Conservation (phyloP, 139 green algal genomes). For the Chlamydomonas incerta region DNA sequence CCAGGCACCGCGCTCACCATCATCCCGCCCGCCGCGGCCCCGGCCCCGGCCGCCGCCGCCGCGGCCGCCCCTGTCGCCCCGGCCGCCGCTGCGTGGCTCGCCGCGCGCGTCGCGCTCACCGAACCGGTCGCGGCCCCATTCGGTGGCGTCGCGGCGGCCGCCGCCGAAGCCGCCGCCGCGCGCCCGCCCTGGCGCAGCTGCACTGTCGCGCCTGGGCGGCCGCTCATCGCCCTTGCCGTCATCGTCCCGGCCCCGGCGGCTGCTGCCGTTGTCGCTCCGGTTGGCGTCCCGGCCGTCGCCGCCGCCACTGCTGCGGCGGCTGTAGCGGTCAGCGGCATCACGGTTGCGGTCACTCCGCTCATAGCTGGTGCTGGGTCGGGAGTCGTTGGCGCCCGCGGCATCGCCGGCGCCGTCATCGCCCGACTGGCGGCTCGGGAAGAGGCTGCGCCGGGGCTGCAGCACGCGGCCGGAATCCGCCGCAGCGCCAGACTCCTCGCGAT, state of each 20-base stretch:
- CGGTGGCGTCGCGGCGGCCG: background rate
- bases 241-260: background rate
- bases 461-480: background rate
- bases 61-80: no score
- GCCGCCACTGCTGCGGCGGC: background rate
- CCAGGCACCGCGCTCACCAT: no score
- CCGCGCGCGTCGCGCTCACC: no score
- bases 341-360: background rate
- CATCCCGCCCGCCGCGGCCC: no score
- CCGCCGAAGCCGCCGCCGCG: no score
- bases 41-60: no score
- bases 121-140: no score
- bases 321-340: background rate
- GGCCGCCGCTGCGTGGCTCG: no score
- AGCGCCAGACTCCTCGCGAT: background rate
- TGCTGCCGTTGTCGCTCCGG: background rate
- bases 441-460: background rate
- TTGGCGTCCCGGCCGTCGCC: background rate
- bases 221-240: no score
- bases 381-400: background rate
- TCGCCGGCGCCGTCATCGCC: background rate
- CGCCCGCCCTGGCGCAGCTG: background rate
- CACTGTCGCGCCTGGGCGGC: background rate
- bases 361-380: slow-evolving; percentile 17
- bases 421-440: background rate